A percentile compares a stretch with the other conserved stretches of the same genome.
Evolutionary conservation across 176 grass and related monocot genomes (phyloP).

Genomic region (Avena sativa): DNA sequence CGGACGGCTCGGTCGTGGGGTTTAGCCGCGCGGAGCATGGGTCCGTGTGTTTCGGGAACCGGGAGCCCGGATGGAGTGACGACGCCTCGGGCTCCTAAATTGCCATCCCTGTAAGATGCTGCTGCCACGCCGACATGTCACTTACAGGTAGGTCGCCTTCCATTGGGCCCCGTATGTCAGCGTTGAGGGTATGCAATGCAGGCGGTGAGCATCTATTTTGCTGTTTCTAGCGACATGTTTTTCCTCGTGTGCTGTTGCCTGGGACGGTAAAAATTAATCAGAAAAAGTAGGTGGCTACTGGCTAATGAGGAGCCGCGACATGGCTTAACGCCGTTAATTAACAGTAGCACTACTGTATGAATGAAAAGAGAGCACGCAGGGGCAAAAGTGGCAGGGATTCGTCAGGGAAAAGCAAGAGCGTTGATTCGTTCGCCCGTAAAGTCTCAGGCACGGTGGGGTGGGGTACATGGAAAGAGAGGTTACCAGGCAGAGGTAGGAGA

Average conservation of each 20-base stretch:
- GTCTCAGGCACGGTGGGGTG: slow-evolving; percentile 5
- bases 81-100: slow-evolving; percentile 24
- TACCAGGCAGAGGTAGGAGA: background rate
- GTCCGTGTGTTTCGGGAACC: slow-evolving; percentile 42
- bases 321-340: background rate
- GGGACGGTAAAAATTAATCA: background rate
- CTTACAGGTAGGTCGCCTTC: background rate
- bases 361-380: background rate
- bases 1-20: background rate
- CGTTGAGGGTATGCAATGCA: accelerated
- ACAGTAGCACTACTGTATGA: background rate
- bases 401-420: background rate
- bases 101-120: background rate
- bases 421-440: slow-evolving; percentile 25
- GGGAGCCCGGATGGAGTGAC: slow-evolving; percentile 13
- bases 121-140: background rate
- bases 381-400: slow-evolving; percentile 27
- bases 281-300: slow-evolving; percentile 8
- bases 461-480: background rate
- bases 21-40: slow-evolving; percentile 40
- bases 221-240: slow-evolving; percentile 22
- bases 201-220: background rate
- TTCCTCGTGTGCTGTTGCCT: slow-evolving; percentile 34
- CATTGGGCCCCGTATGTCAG: background rate
- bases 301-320: slow-evolving; percentile 1